These are phyloP conservation scores for Fusarium sp. DNA, from an alignment of 2,329 filamentous ascomycete species.

Conservation along the genomic window DNA sequence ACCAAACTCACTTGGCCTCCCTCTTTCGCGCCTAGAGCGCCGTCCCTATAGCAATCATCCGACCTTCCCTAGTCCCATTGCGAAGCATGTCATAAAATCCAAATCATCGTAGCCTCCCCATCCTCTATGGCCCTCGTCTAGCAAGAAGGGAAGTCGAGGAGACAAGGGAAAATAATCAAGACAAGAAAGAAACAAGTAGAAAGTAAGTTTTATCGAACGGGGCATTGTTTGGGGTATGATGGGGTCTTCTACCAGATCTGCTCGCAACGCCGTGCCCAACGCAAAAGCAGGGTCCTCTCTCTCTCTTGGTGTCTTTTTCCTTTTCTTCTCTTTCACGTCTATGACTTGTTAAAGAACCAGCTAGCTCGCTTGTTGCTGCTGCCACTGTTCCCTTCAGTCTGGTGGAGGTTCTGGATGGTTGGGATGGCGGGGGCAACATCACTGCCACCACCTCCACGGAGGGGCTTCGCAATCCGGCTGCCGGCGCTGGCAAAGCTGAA, in stretches of 20 bases:
- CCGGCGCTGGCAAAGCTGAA: constrained; percentile 78
- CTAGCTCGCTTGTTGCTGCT: constrained; percentile 73
- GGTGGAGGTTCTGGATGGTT: constrained; percentile 68
- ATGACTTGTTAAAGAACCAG: constrained; percentile 79
- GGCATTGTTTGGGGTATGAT: constrained; percentile 35
- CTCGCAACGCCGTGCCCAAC: constrained; percentile 45
- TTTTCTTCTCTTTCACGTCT: constrained; percentile 41
- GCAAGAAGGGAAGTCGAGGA: constrained; percentile 19
- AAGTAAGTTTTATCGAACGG: constrained; percentile 34
- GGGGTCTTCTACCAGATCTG: constrained; percentile 36
- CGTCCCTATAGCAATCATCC: constrained; percentile 33
- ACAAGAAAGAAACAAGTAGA: constrained; percentile 36
- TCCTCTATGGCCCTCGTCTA: constrained; percentile 43
- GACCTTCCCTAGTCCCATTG: constrained; percentile 35
- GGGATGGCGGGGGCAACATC: constrained; percentile 61
- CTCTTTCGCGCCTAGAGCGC: constrained; percentile 29
- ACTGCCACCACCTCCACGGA: constrained; percentile 71
- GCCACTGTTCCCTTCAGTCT: constrained; percentile 64
- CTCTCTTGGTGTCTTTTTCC: constrained; percentile 2
- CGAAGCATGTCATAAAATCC: constrained; percentile 46
- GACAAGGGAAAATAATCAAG: constrained; percentile 21
- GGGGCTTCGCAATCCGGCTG: constrained; percentile 76
- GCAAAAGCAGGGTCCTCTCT: constrained; percentile 41
- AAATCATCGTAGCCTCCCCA: constrained; percentile 45
- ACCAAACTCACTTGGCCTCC: neutral